phyloP scores from a whole-genome alignment of 2,329 filamentous ascomycete genomes.

The Cytospora leucostoma region DNA sequence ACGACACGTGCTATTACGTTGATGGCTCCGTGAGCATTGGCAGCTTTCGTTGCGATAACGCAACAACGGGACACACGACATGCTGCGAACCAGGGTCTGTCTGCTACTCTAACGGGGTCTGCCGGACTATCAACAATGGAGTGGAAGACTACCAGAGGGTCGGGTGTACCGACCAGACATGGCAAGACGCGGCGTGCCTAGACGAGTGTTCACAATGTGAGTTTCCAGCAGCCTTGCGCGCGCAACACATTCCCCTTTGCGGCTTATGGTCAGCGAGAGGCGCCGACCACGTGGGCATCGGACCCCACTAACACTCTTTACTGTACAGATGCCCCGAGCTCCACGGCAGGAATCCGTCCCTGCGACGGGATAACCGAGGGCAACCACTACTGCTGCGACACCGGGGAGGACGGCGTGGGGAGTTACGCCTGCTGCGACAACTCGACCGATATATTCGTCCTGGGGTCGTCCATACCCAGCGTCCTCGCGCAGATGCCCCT shows the following conservation, averaged over 20 bases:
- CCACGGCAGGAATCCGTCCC: conserved; percentile 2
- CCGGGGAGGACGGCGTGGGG: not conserved
- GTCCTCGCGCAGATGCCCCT: conserved; percentile 5
- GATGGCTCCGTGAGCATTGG: conserved; percentile 6
- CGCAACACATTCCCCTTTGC: not conserved
- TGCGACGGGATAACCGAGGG: conserved; percentile 6
- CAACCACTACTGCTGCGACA: conserved; percentile 8
- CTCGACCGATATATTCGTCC: conserved; percentile 4
- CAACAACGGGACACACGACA: conserved; percentile 6
- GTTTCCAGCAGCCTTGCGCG: not conserved
- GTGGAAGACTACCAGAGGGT: conserved; percentile 5
- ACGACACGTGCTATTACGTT: conserved; percentile 9
- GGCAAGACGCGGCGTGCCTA: conserved; percentile 2
- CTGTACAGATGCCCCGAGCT: not conserved
- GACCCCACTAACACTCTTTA: not conserved
- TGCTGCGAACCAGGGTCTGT: conserved; percentile 7
- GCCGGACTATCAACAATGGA: not conserved
- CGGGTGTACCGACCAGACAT: conserved; percentile 4
- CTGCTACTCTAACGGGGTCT: conserved; percentile 13
- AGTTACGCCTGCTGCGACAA: conserved; percentile 9
- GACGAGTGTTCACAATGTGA: not conserved
- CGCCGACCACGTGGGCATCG: no score
- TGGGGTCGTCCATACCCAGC: conserved; percentile 1
- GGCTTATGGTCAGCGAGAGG: no score
- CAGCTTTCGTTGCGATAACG: conserved; percentile 8